These are phyloP conservation scores for Verbascum thapsus DNA, from an alignment of 257 asterid genomes.

Conservation along the genomic window DNA sequence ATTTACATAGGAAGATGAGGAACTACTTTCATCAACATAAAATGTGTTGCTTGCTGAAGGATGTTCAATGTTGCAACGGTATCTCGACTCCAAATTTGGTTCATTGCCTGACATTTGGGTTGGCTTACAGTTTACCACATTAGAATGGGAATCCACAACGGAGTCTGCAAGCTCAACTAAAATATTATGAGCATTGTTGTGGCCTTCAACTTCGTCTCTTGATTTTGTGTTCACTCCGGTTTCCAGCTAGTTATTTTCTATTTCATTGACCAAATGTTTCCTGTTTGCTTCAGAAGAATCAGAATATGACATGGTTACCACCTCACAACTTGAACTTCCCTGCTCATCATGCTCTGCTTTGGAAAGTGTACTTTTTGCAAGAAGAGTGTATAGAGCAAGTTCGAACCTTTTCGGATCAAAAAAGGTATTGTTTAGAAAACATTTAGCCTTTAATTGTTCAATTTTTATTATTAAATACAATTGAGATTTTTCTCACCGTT, in stretches of 20 bases:
- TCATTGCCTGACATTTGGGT: slow-evolving; percentile 42
- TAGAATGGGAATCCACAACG: slow-evolving; percentile 61
- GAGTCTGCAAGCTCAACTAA: slow-evolving; percentile 69
- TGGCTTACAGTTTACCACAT: slow-evolving; percentile 39
- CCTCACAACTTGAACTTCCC: slow-evolving; percentile 49
- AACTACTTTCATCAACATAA: slow-evolving; percentile 45
- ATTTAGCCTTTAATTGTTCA: slow-evolving; percentile 23
- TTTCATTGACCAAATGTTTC: slow-evolving; percentile 47
- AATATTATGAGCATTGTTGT: slow-evolving; percentile 55
- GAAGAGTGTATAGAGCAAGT: slow-evolving; percentile 73
- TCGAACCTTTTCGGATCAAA: slow-evolving; percentile 60
- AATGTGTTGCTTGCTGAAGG: slow-evolving; percentile 52
- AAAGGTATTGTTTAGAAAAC: slow-evolving; percentile 14
- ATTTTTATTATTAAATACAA: slow-evolving; percentile 20
- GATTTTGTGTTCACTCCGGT: slow-evolving; percentile 45
- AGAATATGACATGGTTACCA: slow-evolving; percentile 35
- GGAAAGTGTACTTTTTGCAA: slow-evolving; percentile 60
- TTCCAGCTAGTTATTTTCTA: slow-evolving; percentile 43
- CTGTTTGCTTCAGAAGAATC: slow-evolving; percentile 48
- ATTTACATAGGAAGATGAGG: slow-evolving; percentile 66
- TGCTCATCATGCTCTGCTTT: slow-evolving; percentile 55
- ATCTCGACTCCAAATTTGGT: slow-evolving; percentile 52
- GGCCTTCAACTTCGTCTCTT: slow-evolving; percentile 56
- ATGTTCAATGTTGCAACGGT: slow-evolving; percentile 43
- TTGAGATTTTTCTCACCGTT: slow-evolving; percentile 59